Evolutionary conservation across 1,284 basidiomycete genomes (phyloP).

Genomic region (Puccinia triticina): DNA sequence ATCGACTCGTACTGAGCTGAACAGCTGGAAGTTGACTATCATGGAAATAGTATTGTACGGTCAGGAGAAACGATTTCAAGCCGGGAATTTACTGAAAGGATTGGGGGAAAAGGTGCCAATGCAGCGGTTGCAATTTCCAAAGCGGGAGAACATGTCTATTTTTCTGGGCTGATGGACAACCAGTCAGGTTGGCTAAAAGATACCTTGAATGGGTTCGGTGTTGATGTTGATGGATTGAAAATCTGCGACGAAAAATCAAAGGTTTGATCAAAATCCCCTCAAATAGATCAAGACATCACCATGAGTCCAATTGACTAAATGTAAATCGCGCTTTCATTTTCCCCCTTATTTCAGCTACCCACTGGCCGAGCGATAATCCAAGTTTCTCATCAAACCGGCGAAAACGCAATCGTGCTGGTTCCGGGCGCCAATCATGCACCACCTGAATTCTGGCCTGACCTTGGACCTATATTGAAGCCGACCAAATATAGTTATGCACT

Average conservation of each 20-base stretch:
- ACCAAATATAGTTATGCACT: constrained; percentile 26
- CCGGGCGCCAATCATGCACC: constrained; percentile 35
- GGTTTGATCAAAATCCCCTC: not conserved
- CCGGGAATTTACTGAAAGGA: not conserved
- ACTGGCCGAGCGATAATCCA: constrained; percentile 48
- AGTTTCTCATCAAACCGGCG: constrained; percentile 15
- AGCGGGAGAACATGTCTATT: constrained; percentile 12
- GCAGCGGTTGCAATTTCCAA: constrained; percentile 33
- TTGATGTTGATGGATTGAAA: constrained; percentile 34
- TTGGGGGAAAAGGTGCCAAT: constrained; percentile 45
- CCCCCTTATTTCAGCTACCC: constrained; percentile 1
- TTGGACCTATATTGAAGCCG: not conserved
- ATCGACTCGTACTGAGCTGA: not conserved
- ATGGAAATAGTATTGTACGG: constrained; percentile 20
- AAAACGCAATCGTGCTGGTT: constrained; percentile 39
- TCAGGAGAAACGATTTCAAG: constrained; percentile 30
- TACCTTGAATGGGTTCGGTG: not conserved
- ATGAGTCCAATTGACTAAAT: not conserved
- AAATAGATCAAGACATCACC: not conserved
- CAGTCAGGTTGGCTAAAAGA: constrained; percentile 31
- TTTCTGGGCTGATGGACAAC: constrained; percentile 23
- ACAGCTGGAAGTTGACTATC: not conserved
- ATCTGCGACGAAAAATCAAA: constrained; percentile 5
- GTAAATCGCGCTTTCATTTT: not conserved
- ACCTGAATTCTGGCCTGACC: not conserved